Conservation (phyloP, 2,329 filamentous ascomycete species). For the Botrytis deweyae region DNA sequence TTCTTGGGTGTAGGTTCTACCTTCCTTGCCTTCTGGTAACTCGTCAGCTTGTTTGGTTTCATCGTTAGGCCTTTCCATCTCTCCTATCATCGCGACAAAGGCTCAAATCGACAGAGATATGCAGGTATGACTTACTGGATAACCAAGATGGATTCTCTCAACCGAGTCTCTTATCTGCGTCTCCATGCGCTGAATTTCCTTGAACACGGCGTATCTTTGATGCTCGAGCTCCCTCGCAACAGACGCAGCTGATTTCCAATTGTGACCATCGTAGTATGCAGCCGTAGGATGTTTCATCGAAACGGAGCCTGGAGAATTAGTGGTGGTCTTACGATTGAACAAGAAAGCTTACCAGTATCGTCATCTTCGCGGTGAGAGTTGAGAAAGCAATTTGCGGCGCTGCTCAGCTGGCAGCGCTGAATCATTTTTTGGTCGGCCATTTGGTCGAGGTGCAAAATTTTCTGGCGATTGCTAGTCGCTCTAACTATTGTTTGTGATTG, state of each 20-base stretch:
- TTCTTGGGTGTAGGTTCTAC: accelerated
- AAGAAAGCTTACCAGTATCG: not conserved
- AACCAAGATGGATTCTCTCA: not conserved
- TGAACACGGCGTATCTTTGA: accelerated
- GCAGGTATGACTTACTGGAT: not conserved
- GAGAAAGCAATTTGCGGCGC: not conserved
- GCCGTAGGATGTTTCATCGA: not conserved
- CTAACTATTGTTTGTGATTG: too few relatives aligned
- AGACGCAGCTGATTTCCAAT: not conserved
- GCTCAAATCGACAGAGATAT: not conserved
- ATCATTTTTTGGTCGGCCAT: not conserved
- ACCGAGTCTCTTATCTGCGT: not conserved
- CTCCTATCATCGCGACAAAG: not conserved
- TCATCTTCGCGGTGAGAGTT: accelerated
- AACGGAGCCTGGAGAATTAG: not conserved
- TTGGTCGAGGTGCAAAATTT: not conserved
- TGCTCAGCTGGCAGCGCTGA: not conserved
- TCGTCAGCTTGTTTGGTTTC: not conserved
- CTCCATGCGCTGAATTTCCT: not conserved
- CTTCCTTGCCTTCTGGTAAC: not conserved
- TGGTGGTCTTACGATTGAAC: not conserved
- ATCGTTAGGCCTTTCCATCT: not conserved
- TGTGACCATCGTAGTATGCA: not conserved
- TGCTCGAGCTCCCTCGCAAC: not conserved
- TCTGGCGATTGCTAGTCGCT: not conserved